Evolutionary conservation across 2,329 filamentous ascomycete genomes (phyloP), one percentile per base, ranked within the genome.

Genomic region (Xylaria digitata): DNA sequence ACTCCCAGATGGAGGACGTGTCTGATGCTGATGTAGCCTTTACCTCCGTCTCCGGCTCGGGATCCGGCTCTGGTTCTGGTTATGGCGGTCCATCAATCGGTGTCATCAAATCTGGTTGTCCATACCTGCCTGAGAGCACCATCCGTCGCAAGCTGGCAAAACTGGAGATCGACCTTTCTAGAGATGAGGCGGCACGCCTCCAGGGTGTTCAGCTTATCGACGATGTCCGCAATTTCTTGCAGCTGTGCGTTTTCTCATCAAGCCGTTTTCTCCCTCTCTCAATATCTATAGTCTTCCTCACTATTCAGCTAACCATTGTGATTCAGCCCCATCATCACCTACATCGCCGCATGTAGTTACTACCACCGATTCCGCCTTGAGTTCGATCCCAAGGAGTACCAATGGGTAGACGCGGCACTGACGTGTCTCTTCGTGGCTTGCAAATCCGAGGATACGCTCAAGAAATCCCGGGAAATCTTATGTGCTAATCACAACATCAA

Each of bases 391-490:
- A 89, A 84, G 71, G 94, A 97, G 75, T 97, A 97, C 79, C 92
- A 92, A 78, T 94, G 90, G 70, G 80, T 93, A 78, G 95, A 98
- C 77, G 94, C 93, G 1, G 93, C 95, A 0, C 88, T 96, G 6
- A 93, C 96, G 0, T 91, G 93, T 26, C 83, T 99, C 8, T 95
- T 98, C 75, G 92, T 94, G 2, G 94, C 94, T 2, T 98, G 95
- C 84, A 99, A 99, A 82, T 94, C 96, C 52, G 96, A 99, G 80
- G 96, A 99, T 79, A 99, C 96, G 0, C 87, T 97, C 72, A 99
- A 99, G 82, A 98, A 98, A 82, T 97, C 93, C 3, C 89, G 88
- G 65, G 96, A 99, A 70, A 96, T 99, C 68, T 84, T 98, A 17
- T 96, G 93, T 65, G 94, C 94, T 0, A 91, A 93, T 26, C 93